phyloP scores from a whole-genome alignment of 164 flowering plant genomes.

The Tetracentron sinense region DNA sequence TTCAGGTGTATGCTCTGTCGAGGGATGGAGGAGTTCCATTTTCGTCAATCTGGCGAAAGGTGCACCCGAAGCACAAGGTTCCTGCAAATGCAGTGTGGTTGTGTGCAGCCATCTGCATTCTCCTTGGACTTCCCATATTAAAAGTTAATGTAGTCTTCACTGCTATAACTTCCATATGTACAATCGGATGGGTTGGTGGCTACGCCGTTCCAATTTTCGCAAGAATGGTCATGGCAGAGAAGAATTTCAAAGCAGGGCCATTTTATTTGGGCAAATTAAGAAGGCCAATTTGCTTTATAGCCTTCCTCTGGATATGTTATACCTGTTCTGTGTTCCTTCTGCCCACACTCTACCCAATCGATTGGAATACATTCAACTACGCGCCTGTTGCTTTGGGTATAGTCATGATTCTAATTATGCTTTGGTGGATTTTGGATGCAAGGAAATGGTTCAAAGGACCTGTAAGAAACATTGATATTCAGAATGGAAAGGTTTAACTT shows the following conservation, averaged over 20 bases:
- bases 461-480: constrained; percentile 16
- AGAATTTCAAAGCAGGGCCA: constrained; percentile 29
- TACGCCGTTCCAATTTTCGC: constrained; percentile 35
- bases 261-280: constrained; percentile 32
- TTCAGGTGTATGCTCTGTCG: not conserved
- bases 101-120: constrained; percentile 22
- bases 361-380: too few species aligned
- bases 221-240: constrained; percentile 27
- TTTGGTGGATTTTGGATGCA: constrained; percentile 38
- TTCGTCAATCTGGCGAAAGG: not conserved
- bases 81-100: constrained; percentile 70
- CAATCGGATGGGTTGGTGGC: constrained; percentile 44
- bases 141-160: constrained; percentile 62
- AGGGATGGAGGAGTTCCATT: not conserved
- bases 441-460: constrained; percentile 75
- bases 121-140: constrained; percentile 31
- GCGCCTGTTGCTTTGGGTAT: too few species aligned
- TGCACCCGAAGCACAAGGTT: constrained; percentile 66
- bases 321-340: constrained; percentile 32
- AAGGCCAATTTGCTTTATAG: constrained; percentile 29
- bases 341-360: too few species aligned
- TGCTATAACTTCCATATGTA: constrained; percentile 62
- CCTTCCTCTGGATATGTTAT: constrained; percentile 32
- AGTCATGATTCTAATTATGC: too few species aligned
- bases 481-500: not conserved